phyloP scores from a whole-genome alignment of 2,329 filamentous ascomycete genomes.

The Monosporascus sp. region DNA sequence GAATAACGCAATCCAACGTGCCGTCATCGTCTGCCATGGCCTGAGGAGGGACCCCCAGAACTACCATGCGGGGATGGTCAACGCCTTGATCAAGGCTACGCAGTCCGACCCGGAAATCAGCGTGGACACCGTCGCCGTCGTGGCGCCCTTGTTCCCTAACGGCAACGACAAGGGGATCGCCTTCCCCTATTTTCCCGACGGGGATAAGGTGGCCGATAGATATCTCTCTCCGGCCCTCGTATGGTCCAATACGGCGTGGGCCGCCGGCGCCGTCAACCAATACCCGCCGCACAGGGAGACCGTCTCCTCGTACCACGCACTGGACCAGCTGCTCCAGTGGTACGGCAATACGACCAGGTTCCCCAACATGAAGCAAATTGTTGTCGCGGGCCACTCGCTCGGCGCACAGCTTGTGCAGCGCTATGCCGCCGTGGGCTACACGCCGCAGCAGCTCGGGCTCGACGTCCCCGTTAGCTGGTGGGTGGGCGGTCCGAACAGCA shows the following conservation, averaged over 20 bases:
- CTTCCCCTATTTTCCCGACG: background rate
- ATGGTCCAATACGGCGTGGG: slow-evolving; percentile 4
- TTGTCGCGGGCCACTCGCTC: slow-evolving; percentile 8
- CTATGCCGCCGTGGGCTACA: slow-evolving; percentile 8
- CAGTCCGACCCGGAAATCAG: background rate
- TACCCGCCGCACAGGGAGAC: slow-evolving; percentile 2
- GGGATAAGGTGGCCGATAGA: background rate
- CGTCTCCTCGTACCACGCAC: slow-evolving; percentile 2
- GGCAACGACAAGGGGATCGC: slow-evolving; percentile 6
- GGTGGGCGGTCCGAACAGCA: slow-evolving; percentile 8
- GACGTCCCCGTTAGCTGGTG: slow-evolving; percentile 5
- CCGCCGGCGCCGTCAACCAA: slow-evolving; percentile 7
- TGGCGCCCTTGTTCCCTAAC: slow-evolving; percentile 7
- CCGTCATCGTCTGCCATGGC: slow-evolving; percentile 1
- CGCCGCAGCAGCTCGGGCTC: background rate
- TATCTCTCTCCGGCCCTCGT: slow-evolving; percentile 3
- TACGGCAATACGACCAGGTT: slow-evolving; percentile 4
- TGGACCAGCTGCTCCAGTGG: slow-evolving; percentile 8
- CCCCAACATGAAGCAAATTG: slow-evolving; percentile 8
- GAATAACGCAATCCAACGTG: background rate
- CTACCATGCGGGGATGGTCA: slow-evolving; percentile 1
- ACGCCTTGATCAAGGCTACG: background rate
- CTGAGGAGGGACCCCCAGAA: background rate
- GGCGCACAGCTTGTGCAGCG: slow-evolving; percentile 8
- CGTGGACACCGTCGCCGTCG: background rate